phyloP scores from a whole-genome alignment of 2,329 filamentous ascomycete genomes.

The Epichloe baconii region DNA sequence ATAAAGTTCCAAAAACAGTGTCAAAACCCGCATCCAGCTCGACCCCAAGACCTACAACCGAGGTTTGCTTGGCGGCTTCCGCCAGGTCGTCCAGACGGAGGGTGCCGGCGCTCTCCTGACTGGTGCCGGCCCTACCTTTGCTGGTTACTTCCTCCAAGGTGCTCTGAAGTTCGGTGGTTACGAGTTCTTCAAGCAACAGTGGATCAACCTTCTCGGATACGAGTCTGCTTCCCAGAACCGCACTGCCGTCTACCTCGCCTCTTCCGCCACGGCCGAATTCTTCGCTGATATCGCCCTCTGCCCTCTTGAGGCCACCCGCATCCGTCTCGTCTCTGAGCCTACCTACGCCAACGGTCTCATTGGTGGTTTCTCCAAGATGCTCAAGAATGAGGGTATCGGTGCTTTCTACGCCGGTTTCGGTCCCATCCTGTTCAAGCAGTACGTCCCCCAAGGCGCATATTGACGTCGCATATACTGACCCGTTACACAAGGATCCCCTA shows the following conservation, averaged over 20 bases:
- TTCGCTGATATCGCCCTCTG: conserved; percentile 73
- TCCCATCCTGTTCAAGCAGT: conserved; percentile 56
- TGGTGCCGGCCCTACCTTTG: conserved; percentile 71
- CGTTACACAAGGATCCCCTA: conserved; percentile 56
- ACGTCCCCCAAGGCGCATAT: conserved; percentile 10
- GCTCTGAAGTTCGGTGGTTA: conserved; percentile 91
- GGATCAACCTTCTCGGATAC: conserved; percentile 66
- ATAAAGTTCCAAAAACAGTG: conserved; percentile 35
- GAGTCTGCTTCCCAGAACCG: conserved; percentile 68
- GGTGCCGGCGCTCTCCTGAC: conserved; percentile 78
- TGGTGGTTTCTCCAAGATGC: conserved; percentile 70
- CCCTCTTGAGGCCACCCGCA: conserved; percentile 86
- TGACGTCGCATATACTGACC: neutral
- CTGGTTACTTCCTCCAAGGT: conserved; percentile 89
- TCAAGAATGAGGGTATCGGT: conserved; percentile 67
- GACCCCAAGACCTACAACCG: conserved; percentile 81
- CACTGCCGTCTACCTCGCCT: conserved; percentile 68
- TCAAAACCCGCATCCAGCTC: conserved; percentile 94
- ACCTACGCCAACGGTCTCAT: conserved; percentile 72
- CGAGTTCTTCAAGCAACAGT: conserved; percentile 92
- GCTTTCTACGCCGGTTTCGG: conserved; percentile 90
- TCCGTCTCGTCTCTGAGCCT: conserved; percentile 81
- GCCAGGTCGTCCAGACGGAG: conserved; percentile 71
- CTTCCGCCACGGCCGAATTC: conserved; percentile 51
- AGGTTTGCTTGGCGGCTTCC: conserved; percentile 76